Percentiles rank a stretch among this genome's conserved stretches.
These are phyloP conservation scores for Mucor racemosus DNA, from an alignment of 371 early-diverging fungal species.

Conservation along the genomic window DNA sequence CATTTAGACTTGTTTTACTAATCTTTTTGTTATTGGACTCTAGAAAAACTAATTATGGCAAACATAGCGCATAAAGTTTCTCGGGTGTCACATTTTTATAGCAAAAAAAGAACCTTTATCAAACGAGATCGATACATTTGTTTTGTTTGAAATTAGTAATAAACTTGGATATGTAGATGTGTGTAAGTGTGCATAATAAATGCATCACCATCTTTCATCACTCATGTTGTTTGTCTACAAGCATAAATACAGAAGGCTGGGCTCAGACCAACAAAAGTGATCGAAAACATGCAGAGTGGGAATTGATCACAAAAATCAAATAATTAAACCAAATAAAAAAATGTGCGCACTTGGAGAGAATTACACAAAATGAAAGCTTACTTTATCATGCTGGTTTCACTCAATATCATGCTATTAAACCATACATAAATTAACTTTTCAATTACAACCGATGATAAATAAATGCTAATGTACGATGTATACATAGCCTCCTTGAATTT, in stretches of 20 bases:
- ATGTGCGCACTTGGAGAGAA: background rate
- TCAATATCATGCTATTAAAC: background rate
- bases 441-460: constrained; percentile 1
- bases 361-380: constrained; percentile 5
- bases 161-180: background rate
- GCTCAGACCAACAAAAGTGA: constrained; percentile 9
- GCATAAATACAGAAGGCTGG: background rate
- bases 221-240: too few species aligned
- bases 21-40: background rate
- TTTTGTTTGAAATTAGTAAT: background rate
- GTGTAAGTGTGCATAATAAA: background rate
- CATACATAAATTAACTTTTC: constrained; percentile 9
- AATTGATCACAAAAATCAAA: background rate
- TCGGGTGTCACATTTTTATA: constrained; percentile 2
- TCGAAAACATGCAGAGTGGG: constrained; percentile 8
- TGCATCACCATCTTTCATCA: background rate
- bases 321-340: too few species aligned
- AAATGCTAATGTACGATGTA: background rate
- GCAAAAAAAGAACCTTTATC: too few species aligned
- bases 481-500: background rate
- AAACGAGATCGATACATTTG: background rate
- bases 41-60: background rate
- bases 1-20: background rate
- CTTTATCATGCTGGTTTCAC: constrained; percentile 11
- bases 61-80: background rate